Conservation (phyloP, 768 basidiomycete genomes). For the Porpolomopsis calyptriformis region DNA sequence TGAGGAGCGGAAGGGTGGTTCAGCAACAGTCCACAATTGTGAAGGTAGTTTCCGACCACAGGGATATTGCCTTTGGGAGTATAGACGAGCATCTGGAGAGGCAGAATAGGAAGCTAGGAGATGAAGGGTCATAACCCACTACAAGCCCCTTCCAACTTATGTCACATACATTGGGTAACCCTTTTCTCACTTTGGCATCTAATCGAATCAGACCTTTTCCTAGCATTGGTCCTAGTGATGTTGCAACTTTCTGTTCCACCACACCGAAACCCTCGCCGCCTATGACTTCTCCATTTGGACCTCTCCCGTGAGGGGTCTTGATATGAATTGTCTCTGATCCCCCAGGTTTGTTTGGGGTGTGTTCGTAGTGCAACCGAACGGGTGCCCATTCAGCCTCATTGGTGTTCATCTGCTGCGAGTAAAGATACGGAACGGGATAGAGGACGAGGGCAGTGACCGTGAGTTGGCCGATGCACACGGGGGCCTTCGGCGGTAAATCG, state of each 20-base stretch:
- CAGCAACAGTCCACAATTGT: conserved; percentile 56
- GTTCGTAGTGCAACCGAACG: conserved; percentile 65
- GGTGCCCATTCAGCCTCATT: conserved; percentile 53
- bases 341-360: conserved; percentile 39
- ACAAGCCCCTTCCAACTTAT: not conserved
- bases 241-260: conserved; percentile 78
- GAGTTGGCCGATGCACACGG: conserved; percentile 82
- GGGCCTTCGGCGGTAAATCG: conserved; percentile 67
- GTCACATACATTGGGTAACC: conserved; percentile 46
- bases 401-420: conserved; percentile 29
- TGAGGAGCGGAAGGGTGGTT: conserved; percentile 71
- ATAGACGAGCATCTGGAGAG: conserved; percentile 79
- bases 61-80: conserved; percentile 90
- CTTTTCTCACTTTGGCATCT: conserved; percentile 66
- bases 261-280: conserved; percentile 68
- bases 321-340: conserved; percentile 71
- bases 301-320: conserved; percentile 46
- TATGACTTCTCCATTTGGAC: conserved; percentile 41
- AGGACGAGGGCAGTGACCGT: conserved; percentile 75
- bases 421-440: conserved; percentile 67
- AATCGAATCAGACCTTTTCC: conserved; percentile 74
- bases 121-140: not conserved
- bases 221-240: conserved; percentile 70
- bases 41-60: conserved; percentile 69
- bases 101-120: conserved; percentile 66